A percentile compares a stretch with the other conserved stretches of the same genome.
Evolutionary conservation across 305 asterid species (phyloP).

Genomic region (Salvia sclarea): DNA sequence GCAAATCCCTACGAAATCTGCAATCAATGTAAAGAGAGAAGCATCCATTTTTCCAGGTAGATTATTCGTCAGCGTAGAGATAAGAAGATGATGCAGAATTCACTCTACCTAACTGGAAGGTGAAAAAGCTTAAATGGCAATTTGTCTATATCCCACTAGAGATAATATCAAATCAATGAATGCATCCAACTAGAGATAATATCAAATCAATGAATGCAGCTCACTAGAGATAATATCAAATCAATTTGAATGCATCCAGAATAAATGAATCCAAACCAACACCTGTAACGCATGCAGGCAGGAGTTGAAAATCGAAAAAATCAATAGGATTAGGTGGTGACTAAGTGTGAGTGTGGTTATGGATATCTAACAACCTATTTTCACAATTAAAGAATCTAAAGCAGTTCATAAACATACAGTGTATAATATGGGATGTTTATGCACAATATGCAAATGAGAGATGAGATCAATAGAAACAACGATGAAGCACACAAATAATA

Average conservation of each 20-base stretch:
- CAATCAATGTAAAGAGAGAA: constrained; percentile 22
- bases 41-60: not conserved
- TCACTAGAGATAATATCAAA: too few species aligned
- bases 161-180: too few species aligned
- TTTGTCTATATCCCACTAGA: constrained; percentile 1
- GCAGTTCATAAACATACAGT: not conserved
- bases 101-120: constrained; percentile 17
- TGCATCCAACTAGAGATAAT: not conserved
- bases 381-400: not conserved
- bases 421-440: not conserved
- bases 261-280: not conserved
- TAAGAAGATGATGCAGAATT: constrained; percentile 15
- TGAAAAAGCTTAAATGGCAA: not conserved
- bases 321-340: not conserved
- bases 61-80: constrained; percentile 17
- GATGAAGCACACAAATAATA: not conserved
- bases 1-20: constrained; percentile 3
- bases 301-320: not conserved
- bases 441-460: not conserved
- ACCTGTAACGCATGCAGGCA: constrained; percentile 26
- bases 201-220: too few species aligned
- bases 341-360: not conserved
- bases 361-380: not conserved
- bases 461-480: not conserved
- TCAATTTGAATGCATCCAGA: too few species aligned